Percentiles rank a stretch among this genome's conserved stretches.
These are phyloP conservation scores for Sclerotinia trifoliorum DNA, from an alignment of 2,329 filamentous ascomycete species.

Conservation along the genomic window DNA sequence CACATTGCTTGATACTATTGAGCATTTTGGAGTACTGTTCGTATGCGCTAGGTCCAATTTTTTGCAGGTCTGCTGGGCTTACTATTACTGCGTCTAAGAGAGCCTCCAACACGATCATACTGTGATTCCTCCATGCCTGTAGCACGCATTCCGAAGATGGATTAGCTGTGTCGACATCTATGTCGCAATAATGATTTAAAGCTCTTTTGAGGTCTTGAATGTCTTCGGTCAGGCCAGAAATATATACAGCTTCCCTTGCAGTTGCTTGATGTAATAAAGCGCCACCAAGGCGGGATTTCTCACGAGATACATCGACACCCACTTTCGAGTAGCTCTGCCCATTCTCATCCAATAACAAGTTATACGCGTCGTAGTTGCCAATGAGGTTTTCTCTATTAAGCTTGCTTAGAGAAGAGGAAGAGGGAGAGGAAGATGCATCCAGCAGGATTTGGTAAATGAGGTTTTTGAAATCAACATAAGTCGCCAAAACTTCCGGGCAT, in stretches of 20 bases:
- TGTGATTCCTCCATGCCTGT: slow-evolving; percentile 21
- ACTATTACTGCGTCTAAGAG: slow-evolving; percentile 6
- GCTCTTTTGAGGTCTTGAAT: slow-evolving; percentile 16
- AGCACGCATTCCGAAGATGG: slow-evolving; percentile 25
- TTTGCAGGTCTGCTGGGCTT: not conserved
- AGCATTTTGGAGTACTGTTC: slow-evolving; percentile 15
- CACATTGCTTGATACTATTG: slow-evolving; percentile 7
- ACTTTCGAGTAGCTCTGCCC: slow-evolving; percentile 11
- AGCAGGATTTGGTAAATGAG: slow-evolving; percentile 31
- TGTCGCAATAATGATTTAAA: slow-evolving; percentile 1
- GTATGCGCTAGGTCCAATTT: not conserved
- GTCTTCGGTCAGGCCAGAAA: slow-evolving; percentile 21
- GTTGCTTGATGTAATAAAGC: slow-evolving; percentile 23
- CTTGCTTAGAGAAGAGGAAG: not conserved
- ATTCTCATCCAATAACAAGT: not conserved
- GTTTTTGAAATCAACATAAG: slow-evolving; percentile 40
- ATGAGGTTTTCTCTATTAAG: not conserved
- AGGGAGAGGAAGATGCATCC: not conserved
- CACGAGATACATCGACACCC: not conserved
- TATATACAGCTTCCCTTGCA: slow-evolving; percentile 23
- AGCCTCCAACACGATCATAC: not conserved
- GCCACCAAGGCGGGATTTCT: not conserved
- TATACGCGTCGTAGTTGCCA: not conserved
- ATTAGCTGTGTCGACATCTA: slow-evolving; percentile 23
- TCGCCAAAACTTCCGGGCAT: slow-evolving; percentile 33